phyloP scores from a whole-genome alignment of 176 grass and related monocot genomes.

The Chloris gayana region DNA sequence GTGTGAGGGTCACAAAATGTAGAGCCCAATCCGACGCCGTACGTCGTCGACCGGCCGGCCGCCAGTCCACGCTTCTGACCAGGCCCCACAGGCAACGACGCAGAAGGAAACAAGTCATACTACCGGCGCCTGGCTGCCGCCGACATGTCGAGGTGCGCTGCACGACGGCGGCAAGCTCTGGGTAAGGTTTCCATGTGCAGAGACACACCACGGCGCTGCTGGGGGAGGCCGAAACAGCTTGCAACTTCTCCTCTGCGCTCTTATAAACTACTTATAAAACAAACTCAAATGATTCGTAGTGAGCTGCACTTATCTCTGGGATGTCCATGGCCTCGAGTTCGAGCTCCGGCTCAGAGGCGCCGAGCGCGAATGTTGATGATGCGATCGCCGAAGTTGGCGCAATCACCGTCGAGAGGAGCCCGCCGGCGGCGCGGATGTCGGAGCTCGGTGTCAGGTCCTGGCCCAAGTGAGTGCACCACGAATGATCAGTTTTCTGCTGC shows the following conservation, averaged over 20 bases:
- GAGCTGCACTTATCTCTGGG: background rate
- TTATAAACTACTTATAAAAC: background rate
- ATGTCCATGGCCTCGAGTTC: constrained; percentile 31
- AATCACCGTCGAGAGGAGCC: constrained; percentile 29
- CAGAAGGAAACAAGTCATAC: background rate
- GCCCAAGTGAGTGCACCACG: constrained; percentile 34
- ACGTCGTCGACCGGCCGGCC: background rate
- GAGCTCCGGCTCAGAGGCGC: constrained; percentile 1
- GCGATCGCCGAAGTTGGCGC: background rate
- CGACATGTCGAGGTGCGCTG: constrained; percentile 30
- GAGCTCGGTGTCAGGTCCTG: constrained; percentile 47
- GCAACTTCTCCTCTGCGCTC: background rate
- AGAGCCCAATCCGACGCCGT: background rate
- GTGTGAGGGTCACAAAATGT: background rate
- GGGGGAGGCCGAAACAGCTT: constrained; percentile 26
- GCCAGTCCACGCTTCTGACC: constrained; percentile 17
- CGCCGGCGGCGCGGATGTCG: constrained; percentile 18
- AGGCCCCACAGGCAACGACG: background rate
- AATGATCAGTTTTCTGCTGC: background rate
- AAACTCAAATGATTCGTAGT: background rate
- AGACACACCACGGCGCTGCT: background rate
- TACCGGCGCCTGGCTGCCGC: background rate
- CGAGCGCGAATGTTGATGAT: background rate
- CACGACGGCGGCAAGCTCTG: constrained; percentile 9
- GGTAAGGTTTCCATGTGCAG: background rate